Conservation (phyloP, 169 alveolate genomes). For the Plasmodium malariae region DNA sequence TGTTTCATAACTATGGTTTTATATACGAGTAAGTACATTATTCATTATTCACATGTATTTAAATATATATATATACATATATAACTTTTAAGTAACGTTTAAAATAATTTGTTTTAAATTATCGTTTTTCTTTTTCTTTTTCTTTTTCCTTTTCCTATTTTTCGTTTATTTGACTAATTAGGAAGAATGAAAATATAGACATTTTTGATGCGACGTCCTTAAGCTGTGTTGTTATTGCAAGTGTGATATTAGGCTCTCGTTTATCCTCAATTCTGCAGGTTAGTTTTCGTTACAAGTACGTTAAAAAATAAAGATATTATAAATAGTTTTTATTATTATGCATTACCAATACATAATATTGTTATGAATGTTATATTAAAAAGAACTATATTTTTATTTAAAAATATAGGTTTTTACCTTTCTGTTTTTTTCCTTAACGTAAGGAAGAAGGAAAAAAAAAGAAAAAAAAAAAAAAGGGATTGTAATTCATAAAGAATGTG, state of each 20-base stretch:
- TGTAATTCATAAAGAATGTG: too few species aligned
- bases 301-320: background rate
- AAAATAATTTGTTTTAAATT: background rate
- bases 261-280: slow-evolving; percentile 58
- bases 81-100: background rate
- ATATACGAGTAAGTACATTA: slow-evolving; percentile 51
- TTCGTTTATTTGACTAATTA: background rate
- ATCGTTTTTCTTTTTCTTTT: background rate
- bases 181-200: slow-evolving; percentile 74
- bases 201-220: slow-evolving; percentile 70
- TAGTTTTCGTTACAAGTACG: background rate
- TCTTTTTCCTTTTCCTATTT: background rate
- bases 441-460: background rate
- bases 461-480: background rate
- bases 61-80: background rate
- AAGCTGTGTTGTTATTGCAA: slow-evolving; percentile 74
- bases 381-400: background rate
- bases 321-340: too few species aligned
- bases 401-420: slow-evolving; percentile 57
- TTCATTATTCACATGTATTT: slow-evolving; percentile 1
- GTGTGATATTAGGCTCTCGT: slow-evolving; percentile 75
- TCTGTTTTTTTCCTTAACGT: slow-evolving; percentile 59
- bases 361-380: background rate
- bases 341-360: too few species aligned
- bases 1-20: slow-evolving; percentile 69